phyloP scores from a whole-genome alignment of 2,329 filamentous ascomycete species.

The Colletotrichum aenigma region DNA sequence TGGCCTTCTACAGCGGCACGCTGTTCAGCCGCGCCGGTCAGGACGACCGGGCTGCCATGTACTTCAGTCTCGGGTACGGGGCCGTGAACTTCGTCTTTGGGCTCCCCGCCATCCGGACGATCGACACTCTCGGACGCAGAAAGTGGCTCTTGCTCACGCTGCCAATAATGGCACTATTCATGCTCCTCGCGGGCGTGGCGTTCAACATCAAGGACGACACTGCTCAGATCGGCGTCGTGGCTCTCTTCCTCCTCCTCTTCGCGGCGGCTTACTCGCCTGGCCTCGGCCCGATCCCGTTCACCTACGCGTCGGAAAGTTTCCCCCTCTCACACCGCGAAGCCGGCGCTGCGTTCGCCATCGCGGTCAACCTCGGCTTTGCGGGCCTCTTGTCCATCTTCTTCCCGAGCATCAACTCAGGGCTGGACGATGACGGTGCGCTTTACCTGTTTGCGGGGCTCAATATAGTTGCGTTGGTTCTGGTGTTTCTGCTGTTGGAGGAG shows the following conservation, averaged over 20 bases:
- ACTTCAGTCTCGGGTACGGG: constrained; percentile 37
- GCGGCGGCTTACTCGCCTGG: constrained; percentile 45
- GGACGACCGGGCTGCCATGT: constrained; percentile 26
- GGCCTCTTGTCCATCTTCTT: constrained; percentile 49
- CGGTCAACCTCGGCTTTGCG: constrained; percentile 51
- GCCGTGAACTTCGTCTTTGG: constrained; percentile 47
- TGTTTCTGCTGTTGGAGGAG: constrained; percentile 49
- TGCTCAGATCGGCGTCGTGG: constrained; percentile 32
- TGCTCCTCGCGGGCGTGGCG: constrained; percentile 41
- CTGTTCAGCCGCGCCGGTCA: constrained; percentile 27
- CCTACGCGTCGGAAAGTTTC: constrained; percentile 54
- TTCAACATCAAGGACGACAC: constrained; percentile 25
- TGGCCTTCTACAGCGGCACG: constrained; percentile 47
- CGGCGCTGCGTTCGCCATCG: constrained; percentile 52
- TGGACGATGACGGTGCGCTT: constrained; percentile 38
- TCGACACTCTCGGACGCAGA: constrained; percentile 44
- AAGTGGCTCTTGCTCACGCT: constrained; percentile 47
- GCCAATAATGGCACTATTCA: constrained; percentile 46
- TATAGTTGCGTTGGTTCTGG: constrained; percentile 47
- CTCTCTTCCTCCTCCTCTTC: constrained; percentile 44
- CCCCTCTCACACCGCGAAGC: constrained; percentile 53
- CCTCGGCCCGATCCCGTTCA: constrained; percentile 52
- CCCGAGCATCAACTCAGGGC: constrained; percentile 30
- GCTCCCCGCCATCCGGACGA: constrained; percentile 42
- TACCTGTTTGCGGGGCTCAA: constrained; percentile 53